Conservation (phyloP, 805 yeast species). For the Brettanomyces anomalus region DNA sequence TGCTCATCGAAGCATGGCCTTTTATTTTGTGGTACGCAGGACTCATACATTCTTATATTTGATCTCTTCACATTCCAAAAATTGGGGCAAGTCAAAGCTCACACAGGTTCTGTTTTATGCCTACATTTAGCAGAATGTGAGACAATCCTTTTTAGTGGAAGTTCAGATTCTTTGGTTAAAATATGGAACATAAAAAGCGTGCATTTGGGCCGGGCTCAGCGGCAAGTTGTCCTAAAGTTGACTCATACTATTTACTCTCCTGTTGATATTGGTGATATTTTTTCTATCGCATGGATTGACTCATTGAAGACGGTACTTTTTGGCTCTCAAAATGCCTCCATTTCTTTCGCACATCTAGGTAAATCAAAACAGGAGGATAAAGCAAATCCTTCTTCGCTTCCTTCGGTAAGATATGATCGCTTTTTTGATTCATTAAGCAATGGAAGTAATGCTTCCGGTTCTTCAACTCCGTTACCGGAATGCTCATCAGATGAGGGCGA, state of each 20-base stretch:
- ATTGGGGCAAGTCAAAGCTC: constrained; percentile 47
- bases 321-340: constrained; percentile 90
- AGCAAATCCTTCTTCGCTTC: constrained; percentile 33
- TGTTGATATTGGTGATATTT: constrained; percentile 89
- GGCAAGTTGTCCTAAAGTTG: constrained; percentile 15
- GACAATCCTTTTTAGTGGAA: constrained; percentile 66
- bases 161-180: constrained; percentile 82
- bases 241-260: constrained; percentile 73
- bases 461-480: neutral
- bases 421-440: constrained; percentile 82
- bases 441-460: neutral
- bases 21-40: constrained; percentile 86
- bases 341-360: constrained; percentile 57
- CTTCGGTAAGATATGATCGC: constrained; percentile 63
- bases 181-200: constrained; percentile 60
- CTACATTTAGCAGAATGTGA: constrained; percentile 47
- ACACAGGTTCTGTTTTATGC: constrained; percentile 67
- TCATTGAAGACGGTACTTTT: constrained; percentile 53
- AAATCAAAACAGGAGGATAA: constrained; percentile 10
- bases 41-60: constrained; percentile 64
- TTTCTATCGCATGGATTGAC: constrained; percentile 67
- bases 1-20: constrained; percentile 49
- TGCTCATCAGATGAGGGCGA: neutral
- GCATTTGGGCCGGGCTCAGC: neutral
- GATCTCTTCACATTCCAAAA: constrained; percentile 58